Conservation (phyloP, 140 eudicot genomes). For the Senecio squalidus region DNA sequence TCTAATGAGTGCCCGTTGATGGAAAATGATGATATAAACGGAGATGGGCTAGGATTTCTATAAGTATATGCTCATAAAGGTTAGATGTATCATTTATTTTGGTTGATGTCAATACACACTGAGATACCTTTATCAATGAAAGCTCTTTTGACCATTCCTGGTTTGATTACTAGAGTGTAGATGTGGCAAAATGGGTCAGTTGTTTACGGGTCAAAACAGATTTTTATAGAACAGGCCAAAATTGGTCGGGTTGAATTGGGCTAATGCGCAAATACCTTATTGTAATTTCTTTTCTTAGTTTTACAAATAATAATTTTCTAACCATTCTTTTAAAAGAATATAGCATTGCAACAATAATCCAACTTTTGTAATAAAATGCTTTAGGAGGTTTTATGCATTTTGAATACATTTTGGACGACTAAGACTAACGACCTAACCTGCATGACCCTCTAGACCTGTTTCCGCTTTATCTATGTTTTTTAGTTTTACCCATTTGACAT, state of each 20-base stretch:
- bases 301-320: too few relatives aligned
- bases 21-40: conserved; percentile 51
- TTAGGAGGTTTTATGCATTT: neutral
- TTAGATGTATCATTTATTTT: conserved; percentile 23
- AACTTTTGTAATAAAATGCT: neutral
- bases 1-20: conserved; percentile 59
- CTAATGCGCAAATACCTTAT: too few relatives aligned
- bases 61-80: conserved; percentile 32
- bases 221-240: neutral
- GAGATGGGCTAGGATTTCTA: conserved; percentile 57
- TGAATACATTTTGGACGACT: neutral
- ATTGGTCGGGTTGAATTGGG: neutral
- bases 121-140: conserved; percentile 14
- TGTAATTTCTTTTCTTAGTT: neutral
- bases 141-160: neutral
- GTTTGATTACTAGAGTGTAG: neutral
- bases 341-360: neutral
- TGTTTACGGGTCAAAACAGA: neutral
- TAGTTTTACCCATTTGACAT: neutral
- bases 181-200: neutral
- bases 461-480: neutral
- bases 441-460: neutral
- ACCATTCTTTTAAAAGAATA: too few relatives aligned
- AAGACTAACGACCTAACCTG: too few relatives aligned
- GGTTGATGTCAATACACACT: conserved; percentile 17